Conservation (phyloP, 2,329 filamentous ascomycete genomes). For the Fusarium nodosum region DNA sequence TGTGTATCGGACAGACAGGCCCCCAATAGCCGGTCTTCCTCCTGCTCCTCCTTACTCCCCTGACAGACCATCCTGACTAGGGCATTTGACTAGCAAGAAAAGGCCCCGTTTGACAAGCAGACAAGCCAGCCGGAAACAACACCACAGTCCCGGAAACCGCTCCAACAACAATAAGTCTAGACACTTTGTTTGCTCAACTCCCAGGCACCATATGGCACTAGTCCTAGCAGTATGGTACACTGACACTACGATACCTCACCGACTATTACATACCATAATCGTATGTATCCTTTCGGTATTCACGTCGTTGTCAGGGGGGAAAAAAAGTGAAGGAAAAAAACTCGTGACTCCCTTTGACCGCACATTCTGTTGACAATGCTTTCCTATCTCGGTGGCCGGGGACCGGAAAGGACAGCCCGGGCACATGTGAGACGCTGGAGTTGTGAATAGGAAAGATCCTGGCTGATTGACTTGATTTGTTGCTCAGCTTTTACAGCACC, state of each 20-base stretch:
- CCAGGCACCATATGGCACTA: slow-evolving; percentile 28
- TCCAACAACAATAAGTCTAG: slow-evolving; percentile 23
- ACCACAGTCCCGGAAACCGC: slow-evolving; percentile 35
- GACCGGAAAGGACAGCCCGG: slow-evolving; percentile 35
- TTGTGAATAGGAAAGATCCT: slow-evolving; percentile 22
- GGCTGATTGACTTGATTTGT: slow-evolving; percentile 7
- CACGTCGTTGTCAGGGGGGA: slow-evolving; percentile 5
- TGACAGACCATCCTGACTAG: slow-evolving; percentile 27
- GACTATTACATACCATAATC: slow-evolving; percentile 20
- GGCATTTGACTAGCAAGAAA: slow-evolving; percentile 28
- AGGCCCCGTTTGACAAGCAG: slow-evolving; percentile 32
- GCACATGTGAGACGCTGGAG: slow-evolving; percentile 30
- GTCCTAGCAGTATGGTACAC: slow-evolving; percentile 24
- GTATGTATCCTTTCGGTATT: slow-evolving; percentile 37
- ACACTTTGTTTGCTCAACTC: slow-evolving; percentile 14
- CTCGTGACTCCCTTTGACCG: slow-evolving; percentile 45
- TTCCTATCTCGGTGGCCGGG: slow-evolving; percentile 31
- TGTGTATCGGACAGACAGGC: background rate
- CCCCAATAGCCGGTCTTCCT: slow-evolving; percentile 33
- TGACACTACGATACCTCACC: slow-evolving; percentile 29
- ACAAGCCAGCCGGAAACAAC: slow-evolving; percentile 40
- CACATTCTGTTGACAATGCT: slow-evolving; percentile 37
- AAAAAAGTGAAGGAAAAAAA: background rate
- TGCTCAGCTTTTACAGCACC: background rate
- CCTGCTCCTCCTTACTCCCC: slow-evolving; percentile 10